A percentile compares a stretch with the other conserved stretches of the same genome.
Evolutionary conservation across 2,329 filamentous ascomycete genomes (phyloP).

Genomic region (Penicillium sp.): DNA sequence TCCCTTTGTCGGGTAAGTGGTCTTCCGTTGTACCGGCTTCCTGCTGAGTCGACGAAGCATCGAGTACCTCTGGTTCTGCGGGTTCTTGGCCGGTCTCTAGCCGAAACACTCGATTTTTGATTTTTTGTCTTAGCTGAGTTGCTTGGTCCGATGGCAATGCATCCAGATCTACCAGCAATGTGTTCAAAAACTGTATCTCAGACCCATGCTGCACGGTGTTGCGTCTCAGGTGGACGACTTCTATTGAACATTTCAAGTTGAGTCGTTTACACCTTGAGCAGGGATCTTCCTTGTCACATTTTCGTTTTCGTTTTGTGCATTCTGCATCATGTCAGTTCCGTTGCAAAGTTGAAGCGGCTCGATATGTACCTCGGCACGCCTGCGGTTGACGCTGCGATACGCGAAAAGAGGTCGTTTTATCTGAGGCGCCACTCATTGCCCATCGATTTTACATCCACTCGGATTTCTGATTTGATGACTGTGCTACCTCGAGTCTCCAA

Average conservation of each 20-base stretch:
- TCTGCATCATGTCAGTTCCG: conserved; percentile 19
- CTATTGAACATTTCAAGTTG: conserved; percentile 27
- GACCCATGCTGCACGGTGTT: conserved; percentile 27
- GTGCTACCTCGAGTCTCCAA: not conserved
- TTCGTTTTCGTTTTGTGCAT: conserved; percentile 29
- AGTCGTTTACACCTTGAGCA: conserved; percentile 26
- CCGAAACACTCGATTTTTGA: conserved; percentile 23
- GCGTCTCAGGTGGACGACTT: conserved; percentile 25
- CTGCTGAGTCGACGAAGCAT: not conserved
- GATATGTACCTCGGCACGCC: conserved; percentile 24
- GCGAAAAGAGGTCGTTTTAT: conserved; percentile 13
- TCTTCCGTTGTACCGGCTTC: conserved; percentile 5
- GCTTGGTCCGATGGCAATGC: conserved; percentile 7
- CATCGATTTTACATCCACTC: not conserved
- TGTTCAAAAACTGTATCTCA: conserved; percentile 28
- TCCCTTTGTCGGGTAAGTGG: conserved; percentile 3
- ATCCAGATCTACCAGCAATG: conserved; percentile 24
- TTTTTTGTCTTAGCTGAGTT: conserved; percentile 7
- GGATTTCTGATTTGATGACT: not conserved
- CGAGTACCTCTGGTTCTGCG: conserved; percentile 1
- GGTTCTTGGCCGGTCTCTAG: conserved; percentile 21
- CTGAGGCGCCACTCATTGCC: not conserved
- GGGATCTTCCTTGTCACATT: conserved; percentile 28
- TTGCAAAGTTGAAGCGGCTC: not conserved
- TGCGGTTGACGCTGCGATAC: conserved; percentile 28